Conservation (phyloP, 2,329 filamentous ascomycete genomes). For the Fusarium coicis region DNA sequence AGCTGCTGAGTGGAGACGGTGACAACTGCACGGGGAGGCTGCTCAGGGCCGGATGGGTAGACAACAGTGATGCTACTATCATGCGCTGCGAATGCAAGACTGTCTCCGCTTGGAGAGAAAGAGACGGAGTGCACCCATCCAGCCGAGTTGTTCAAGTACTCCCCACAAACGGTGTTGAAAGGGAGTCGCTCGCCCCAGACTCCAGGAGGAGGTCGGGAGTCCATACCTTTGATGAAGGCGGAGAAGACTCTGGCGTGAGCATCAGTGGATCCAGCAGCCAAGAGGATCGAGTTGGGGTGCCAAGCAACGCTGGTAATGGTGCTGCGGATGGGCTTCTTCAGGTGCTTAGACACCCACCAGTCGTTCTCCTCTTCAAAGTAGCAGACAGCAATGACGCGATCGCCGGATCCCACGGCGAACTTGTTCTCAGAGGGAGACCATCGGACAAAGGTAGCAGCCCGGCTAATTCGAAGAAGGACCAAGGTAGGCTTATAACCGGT, state of each 20-base stretch:
- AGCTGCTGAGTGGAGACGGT: constrained; percentile 90
- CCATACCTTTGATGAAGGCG: constrained; percentile 94
- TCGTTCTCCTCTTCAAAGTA: constrained; percentile 99
- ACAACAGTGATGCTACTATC: constrained; percentile 97
- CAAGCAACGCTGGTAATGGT: constrained; percentile 95
- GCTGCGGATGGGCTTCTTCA: constrained; percentile 98
- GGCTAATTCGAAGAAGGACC: constrained; percentile 95
- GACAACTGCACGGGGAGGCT: constrained; percentile 89
- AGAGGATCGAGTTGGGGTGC: constrained; percentile 96
- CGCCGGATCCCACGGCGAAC: constrained; percentile 96
- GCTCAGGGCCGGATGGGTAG: constrained; percentile 90
- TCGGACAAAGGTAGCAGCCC: constrained; percentile 94
- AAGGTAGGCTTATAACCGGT: constrained; percentile 96
- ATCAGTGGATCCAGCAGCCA: constrained; percentile 96
- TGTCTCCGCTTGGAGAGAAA: constrained; percentile 92
- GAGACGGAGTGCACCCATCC: constrained; percentile 95
- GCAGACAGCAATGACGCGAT: constrained; percentile 94
- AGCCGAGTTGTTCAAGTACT: constrained; percentile 94
- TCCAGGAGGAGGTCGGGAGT: constrained; percentile 83
- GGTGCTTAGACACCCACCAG: constrained; percentile 99
- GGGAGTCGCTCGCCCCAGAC: constrained; percentile 96
- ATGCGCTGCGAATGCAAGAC: constrained; percentile 93
- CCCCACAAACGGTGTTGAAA: constrained; percentile 98
- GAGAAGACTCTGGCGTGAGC: constrained; percentile 96
- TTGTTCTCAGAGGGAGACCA: constrained; percentile 98